Base-by-base conservation (phyloP, 805 yeast species). In the Yamadazyma sp. region DNA sequence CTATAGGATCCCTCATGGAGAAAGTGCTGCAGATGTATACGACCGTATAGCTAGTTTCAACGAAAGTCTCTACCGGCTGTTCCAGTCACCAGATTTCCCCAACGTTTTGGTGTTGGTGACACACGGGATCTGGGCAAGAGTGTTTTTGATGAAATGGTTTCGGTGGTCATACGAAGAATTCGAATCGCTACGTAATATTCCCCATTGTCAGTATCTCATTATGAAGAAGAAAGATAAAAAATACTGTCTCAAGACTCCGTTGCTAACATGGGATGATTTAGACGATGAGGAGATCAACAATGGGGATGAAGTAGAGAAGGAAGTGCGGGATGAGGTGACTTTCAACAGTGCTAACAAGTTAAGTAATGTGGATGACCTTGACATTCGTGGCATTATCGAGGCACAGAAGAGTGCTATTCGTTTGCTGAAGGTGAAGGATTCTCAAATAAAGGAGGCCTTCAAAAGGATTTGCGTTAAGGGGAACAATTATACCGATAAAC, bases 51-150 rank as follows among this genome's bases (percentile, higher is more conserved):
- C 96, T 2, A 84, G 93, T 11, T 90, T 90, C 59, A 88, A 88
- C 56, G 96, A 88, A 59, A 79, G 95, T 0, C 60, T 90, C 26
- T 87, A 82, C 55, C 70, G 97, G 32, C 93, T 85, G 56, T 89
- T 90, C 53, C 77, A 77, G 42, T 57, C 67, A 31, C 80, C 75
- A 12, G 71, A 77, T 49, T 85, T 86, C 54, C 89, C 96, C n/a
- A 77, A 78, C 42, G 83, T 89, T 13, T 71, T 88, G 26, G 88
- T 90, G 2, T 63, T 90, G 28, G 96, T 90, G 27, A 84, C 95
- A 4, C 97, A 90, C 57, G 97, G 97, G 7, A 86, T 90, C 11
- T 88, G 95, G 91, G 84, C 95, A 3, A 69, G 97, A 27, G 97
- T 90, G 6, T 90, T 90, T 51, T 60, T 90, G 28, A 88, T 89